A percentile compares a stretch with the other conserved stretches of the same genome.
These are phyloP conservation scores for Rhodosporidiobolus sp. DNA, from an alignment of 768 basidiomycete genomes.

Conservation along the genomic window DNA sequence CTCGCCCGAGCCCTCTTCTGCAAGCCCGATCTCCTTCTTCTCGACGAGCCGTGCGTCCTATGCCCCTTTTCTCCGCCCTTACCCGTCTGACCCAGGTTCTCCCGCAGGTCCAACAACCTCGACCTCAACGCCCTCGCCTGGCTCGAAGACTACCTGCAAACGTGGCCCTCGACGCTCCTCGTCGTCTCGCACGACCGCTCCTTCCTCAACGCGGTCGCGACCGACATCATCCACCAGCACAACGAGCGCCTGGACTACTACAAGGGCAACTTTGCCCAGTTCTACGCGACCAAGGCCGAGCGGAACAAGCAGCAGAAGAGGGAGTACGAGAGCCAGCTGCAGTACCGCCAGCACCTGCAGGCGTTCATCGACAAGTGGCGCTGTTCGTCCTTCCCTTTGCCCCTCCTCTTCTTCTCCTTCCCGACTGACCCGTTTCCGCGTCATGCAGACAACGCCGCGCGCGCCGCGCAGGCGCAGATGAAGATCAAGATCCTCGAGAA, in stretches of 20 bases:
- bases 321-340: slow-evolving; percentile 95
- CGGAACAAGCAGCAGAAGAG: slow-evolving; percentile 76
- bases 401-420: slow-evolving; percentile 14
- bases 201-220: slow-evolving; percentile 93
- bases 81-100: slow-evolving; percentile 5
- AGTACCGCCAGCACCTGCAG: slow-evolving; percentile 89
- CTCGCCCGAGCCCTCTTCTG: slow-evolving; percentile 88
- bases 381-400: slow-evolving; percentile 55
- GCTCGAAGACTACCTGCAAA: slow-evolving; percentile 45
- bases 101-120: slow-evolving; percentile 77
- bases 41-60: slow-evolving; percentile 50
- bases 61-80: not conserved
- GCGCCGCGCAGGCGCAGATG: slow-evolving; percentile 78
- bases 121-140: slow-evolving; percentile 95
- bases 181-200: slow-evolving; percentile 91
- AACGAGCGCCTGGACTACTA: slow-evolving; percentile 91
- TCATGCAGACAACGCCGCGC: slow-evolving; percentile 47
- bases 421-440: not conserved
- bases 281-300: slow-evolving; percentile 97
- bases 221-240: slow-evolving; percentile 94
- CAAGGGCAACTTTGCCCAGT: slow-evolving; percentile 98
- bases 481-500: slow-evolving; percentile 74
- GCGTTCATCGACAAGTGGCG: slow-evolving; percentile 98
- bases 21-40: slow-evolving; percentile 58
- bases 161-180: slow-evolving; percentile 43